These are phyloP conservation scores for Fraxinus xanthoxyloides DNA, from an alignment of 305 asterid species.

Conservation along the genomic window DNA sequence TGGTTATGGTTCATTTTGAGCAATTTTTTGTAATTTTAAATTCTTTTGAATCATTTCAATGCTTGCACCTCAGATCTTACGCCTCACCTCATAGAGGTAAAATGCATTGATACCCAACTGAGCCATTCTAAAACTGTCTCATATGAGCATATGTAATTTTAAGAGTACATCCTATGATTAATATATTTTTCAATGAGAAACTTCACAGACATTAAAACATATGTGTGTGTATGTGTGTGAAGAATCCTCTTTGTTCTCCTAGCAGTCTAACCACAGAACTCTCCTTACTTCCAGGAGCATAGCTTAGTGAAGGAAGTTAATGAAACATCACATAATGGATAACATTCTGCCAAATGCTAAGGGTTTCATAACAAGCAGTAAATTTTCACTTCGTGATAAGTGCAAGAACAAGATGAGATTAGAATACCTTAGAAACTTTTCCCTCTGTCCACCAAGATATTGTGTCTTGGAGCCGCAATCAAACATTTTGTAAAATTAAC, in stretches of 20 bases:
- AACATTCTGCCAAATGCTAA: background rate
- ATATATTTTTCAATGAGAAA: background rate
- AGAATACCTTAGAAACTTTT: conserved; percentile 86
- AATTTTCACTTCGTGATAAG: background rate
- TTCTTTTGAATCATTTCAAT: background rate
- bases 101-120: background rate
- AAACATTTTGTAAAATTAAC: conserved; percentile 56
- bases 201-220: background rate
- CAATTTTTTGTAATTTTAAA: background rate
- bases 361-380: background rate
- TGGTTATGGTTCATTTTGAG: background rate
- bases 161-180: background rate
- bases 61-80: background rate
- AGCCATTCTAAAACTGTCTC: background rate
- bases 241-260: background rate
- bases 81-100: background rate
- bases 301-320: background rate
- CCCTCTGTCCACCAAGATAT: conserved; percentile 68
- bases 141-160: background rate
- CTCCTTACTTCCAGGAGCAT: background rate
- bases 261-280: conserved; percentile 11
- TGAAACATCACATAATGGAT: conserved; percentile 1
- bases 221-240: background rate
- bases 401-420: conserved; percentile 11
- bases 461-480: conserved; percentile 79